These are phyloP conservation scores for Ilyonectria sp. DNA, from an alignment of 2,329 filamentous ascomycete genomes.

Conservation along the genomic window DNA sequence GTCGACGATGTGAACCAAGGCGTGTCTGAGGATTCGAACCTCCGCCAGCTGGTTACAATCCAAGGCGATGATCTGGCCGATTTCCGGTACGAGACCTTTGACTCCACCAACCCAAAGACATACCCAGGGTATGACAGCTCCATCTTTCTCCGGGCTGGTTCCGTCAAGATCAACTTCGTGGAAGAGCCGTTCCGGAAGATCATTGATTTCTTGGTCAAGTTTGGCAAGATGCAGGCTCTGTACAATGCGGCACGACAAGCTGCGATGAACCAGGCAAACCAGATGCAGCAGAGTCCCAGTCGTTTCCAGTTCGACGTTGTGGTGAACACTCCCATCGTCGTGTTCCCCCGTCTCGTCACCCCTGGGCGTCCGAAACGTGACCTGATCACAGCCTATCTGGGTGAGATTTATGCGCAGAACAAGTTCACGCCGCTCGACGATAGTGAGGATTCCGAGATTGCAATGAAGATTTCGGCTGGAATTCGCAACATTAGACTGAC, in stretches of 20 bases:
- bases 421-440: slow-evolving; percentile 90
- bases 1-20: slow-evolving; percentile 96
- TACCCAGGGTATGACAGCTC: slow-evolving; percentile 98
- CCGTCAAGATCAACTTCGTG: slow-evolving; percentile 96
- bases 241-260: slow-evolving; percentile 98
- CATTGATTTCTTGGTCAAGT: slow-evolving; percentile 97
- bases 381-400: slow-evolving; percentile 90
- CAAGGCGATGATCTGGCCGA: slow-evolving; percentile 96
- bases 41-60: slow-evolving; percentile 92
- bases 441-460: slow-evolving; percentile 78
- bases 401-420: slow-evolving; percentile 98
- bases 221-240: slow-evolving; percentile 99
- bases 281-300: slow-evolving; percentile 90
- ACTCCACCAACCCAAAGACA: slow-evolving; percentile 75
- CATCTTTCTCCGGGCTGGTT: slow-evolving; percentile 90
- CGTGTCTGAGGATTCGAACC: slow-evolving; percentile 82
- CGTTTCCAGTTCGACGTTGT: slow-evolving; percentile 95
- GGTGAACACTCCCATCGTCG: slow-evolving; percentile 94
- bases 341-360: slow-evolving; percentile 86
- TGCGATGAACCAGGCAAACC: slow-evolving; percentile 92
- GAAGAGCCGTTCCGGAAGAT: slow-evolving; percentile 99
- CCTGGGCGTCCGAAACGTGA: slow-evolving; percentile 82
- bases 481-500: slow-evolving; percentile 94
- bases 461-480: slow-evolving; percentile 91
- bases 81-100: slow-evolving; percentile 97